phyloP scores from a whole-genome alignment of 1,284 basidiomycete species.

The Cronartium ribicola region DNA sequence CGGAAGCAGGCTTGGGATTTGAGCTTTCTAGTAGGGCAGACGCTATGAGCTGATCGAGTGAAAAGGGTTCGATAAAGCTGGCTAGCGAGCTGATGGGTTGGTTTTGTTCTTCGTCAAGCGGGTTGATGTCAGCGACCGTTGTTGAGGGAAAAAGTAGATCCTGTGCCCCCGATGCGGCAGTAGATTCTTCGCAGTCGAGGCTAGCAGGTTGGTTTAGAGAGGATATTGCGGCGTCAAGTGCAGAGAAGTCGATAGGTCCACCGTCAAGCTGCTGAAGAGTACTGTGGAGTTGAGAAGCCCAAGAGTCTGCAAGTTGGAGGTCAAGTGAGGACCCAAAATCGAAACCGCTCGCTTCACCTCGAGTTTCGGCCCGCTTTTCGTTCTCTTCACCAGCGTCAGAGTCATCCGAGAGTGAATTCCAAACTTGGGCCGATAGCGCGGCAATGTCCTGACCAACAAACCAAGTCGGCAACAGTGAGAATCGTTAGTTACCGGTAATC shows the following conservation, averaged over 20 bases:
- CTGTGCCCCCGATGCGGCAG: background rate
- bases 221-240: background rate
- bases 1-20: background rate
- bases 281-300: background rate
- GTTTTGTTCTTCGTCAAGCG: background rate
- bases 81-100: background rate
- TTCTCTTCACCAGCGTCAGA: background rate
- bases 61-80: background rate
- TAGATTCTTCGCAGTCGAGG: background rate
- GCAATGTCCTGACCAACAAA: slow-evolving; percentile 1
- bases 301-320: background rate
- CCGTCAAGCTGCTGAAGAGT: background rate
- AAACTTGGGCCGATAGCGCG: slow-evolving; percentile 4
- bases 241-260: background rate
- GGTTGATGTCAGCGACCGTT: background rate
- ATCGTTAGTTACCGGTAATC: background rate
- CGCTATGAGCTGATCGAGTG: background rate
- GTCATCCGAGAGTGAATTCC: slow-evolving; percentile 1
- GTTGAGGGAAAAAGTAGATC: background rate
- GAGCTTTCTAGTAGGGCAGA: background rate
- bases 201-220: background rate
- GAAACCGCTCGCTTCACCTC: too few species aligned
- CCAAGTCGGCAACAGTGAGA: background rate
- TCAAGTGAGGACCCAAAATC: background rate
- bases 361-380: background rate